These are phyloP conservation scores for Aureobasidium sp. DNA, from an alignment of 2,329 filamentous ascomycete genomes.

Conservation along the genomic window DNA sequence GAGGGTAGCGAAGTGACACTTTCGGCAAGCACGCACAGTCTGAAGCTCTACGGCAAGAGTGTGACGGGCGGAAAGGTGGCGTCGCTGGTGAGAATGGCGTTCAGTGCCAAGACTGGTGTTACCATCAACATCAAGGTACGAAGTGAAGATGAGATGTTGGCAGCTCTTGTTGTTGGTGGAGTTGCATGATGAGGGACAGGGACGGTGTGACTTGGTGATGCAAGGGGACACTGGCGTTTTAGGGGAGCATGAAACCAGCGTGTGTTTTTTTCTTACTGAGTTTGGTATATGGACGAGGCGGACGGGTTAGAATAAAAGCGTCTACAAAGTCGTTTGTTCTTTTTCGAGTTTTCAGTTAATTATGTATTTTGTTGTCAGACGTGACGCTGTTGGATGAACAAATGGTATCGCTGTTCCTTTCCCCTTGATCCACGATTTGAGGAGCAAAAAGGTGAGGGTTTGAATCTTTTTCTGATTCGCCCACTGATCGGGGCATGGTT, in stretches of 20 bases:
- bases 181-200: constrained; percentile 53
- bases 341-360: neutral
- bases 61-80: constrained; percentile 83
- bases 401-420: no score
- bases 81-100: constrained; percentile 84
- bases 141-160: constrained; percentile 87
- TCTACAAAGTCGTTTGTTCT: neutral
- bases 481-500: no score
- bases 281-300: neutral
- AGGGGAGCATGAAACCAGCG: constrained; percentile 10
- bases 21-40: constrained; percentile 80
- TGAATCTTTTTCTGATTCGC: no score
- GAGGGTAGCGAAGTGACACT: constrained; percentile 89
- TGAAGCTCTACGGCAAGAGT: constrained; percentile 95
- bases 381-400: neutral
- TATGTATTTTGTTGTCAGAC: neutral
- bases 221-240: constrained; percentile 1
- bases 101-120: constrained; percentile 81
- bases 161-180: constrained; percentile 72
- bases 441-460: no score
- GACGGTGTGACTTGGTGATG: neutral
- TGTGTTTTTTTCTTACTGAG: neutral
- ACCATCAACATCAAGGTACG: constrained; percentile 92
- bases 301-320: constrained; percentile 10
- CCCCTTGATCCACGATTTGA: no score